Evolutionary conservation across 352 stramenopile species (phyloP).

Genomic region (Lagenidium sp.): DNA sequence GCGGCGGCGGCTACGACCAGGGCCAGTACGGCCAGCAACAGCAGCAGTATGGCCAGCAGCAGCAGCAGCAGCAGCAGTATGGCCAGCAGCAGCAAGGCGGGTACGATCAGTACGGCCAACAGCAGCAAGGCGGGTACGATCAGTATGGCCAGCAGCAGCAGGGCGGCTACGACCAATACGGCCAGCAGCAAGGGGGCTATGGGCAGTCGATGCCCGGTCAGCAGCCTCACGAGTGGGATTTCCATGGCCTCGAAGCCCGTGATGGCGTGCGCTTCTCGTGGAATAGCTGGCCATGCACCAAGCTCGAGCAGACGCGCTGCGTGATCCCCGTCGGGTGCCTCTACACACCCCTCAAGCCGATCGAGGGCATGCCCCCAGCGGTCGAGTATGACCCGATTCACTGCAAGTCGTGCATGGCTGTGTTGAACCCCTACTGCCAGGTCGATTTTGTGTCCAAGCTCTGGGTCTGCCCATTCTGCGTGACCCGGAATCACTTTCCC

Average conservation of each 20-base stretch:
- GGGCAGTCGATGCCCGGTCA: constrained; percentile 32
- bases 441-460: constrained; percentile 99
- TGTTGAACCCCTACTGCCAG: constrained; percentile 98
- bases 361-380: constrained; percentile 89
- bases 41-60: constrained; percentile 24
- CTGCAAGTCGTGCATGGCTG: constrained; percentile 95
- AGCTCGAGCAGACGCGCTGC: constrained; percentile 96
- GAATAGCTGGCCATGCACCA: constrained; percentile 97
- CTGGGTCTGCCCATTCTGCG: constrained; percentile 99
- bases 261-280: constrained; percentile 97
- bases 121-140: constrained; percentile 27
- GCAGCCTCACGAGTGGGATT: constrained; percentile 82
- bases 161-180: constrained; percentile 20
- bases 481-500: constrained; percentile 98
- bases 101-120: constrained; percentile 33
- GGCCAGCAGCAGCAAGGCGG: constrained; percentile 27
- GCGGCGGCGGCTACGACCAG: constrained; percentile 19
- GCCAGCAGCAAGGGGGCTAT: constrained; percentile 19
- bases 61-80: constrained; percentile 20
- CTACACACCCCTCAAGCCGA: constrained; percentile 97
- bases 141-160: constrained; percentile 27
- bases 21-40: constrained; percentile 23
- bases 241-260: constrained; percentile 74
- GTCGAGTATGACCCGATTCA: constrained; percentile 98
- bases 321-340: constrained; percentile 94